Percentiles rank a stretch among this genome's conserved stretches.
Evolutionary conservation across 768 basidiomycete species (phyloP).

Genomic region (Cyclocybe aegerita): DNA sequence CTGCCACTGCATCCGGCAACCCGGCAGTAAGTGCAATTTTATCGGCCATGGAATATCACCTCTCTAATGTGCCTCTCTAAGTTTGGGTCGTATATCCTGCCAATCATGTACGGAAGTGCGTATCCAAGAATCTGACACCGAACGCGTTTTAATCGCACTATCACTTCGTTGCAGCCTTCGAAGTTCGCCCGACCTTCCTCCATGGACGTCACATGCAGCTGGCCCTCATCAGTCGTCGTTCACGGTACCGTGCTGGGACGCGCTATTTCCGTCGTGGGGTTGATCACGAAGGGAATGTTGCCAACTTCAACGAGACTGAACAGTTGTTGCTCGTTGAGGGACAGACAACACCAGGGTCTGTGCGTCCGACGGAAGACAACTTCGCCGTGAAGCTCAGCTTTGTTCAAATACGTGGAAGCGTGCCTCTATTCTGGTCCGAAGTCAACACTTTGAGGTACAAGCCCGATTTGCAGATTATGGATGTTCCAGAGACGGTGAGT

Average conservation of each 20-base stretch:
- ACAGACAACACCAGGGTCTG: slow-evolving; percentile 38
- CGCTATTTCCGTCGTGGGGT: slow-evolving; percentile 96
- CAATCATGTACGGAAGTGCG: slow-evolving; percentile 93
- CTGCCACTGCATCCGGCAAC: slow-evolving; percentile 39
- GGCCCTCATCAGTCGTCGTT: slow-evolving; percentile 89
- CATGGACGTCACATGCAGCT: slow-evolving; percentile 80
- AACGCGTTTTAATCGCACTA: slow-evolving; percentile 2
- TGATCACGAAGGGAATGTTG: slow-evolving; percentile 84
- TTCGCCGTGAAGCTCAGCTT: slow-evolving; percentile 73
- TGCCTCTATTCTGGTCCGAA: slow-evolving; percentile 96
- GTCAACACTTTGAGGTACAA: slow-evolving; percentile 94
- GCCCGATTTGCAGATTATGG: slow-evolving; percentile 96
- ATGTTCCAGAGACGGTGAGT: slow-evolving; percentile 79
- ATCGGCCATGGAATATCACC: neutral
- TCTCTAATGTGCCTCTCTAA: slow-evolving; percentile 27
- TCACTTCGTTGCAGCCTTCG: slow-evolving; percentile 66
- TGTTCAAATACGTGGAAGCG: slow-evolving; percentile 91
- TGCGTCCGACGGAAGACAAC: slow-evolving; percentile 39
- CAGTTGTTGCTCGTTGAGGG: slow-evolving; percentile 83
- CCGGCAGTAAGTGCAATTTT: slow-evolving; percentile 55
- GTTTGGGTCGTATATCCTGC: slow-evolving; percentile 88
- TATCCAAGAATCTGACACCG: slow-evolving; percentile 18
- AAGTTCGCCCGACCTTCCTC: slow-evolving; percentile 71
- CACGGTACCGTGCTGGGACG: slow-evolving; percentile 92
- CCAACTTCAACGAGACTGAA: slow-evolving; percentile 98